Conservation (phyloP, 2,329 filamentous ascomycete genomes). For the Botryotinia calthae region DNA sequence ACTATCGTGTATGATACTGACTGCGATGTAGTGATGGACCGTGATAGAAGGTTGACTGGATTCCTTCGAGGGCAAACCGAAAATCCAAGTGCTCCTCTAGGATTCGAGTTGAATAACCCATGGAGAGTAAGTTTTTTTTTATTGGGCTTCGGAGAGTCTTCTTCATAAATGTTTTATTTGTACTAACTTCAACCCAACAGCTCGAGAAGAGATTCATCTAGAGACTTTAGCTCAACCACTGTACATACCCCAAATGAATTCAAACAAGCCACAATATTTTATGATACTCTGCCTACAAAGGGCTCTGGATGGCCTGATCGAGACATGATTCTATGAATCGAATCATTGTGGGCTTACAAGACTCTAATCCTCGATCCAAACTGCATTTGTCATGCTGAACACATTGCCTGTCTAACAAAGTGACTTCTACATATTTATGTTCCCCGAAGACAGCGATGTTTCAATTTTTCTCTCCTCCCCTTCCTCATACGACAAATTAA, state of each 20-base stretch:
- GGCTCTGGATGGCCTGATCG: neutral
- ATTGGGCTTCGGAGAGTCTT: neutral
- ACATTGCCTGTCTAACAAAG: neutral
- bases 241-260: slow-evolving; percentile 27
- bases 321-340: neutral
- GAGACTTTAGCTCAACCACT: slow-evolving; percentile 19
- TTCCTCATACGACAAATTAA: too few species aligned
- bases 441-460: neutral
- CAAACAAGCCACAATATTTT: slow-evolving; percentile 8
- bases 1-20: slow-evolving; percentile 23
- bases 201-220: slow-evolving; percentile 38
- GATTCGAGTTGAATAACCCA: slow-evolving; percentile 44
- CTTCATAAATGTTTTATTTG: neutral
- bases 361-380: neutral
- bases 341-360: neutral
- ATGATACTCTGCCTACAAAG: neutral
- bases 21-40: slow-evolving; percentile 42
- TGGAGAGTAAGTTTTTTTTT: slow-evolving; percentile 41
- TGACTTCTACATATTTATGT: neutral
- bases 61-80: slow-evolving; percentile 42
- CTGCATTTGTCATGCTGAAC: neutral
- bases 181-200: slow-evolving; percentile 26
- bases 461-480: neutral
- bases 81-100: slow-evolving; percentile 39
- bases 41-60: slow-evolving; percentile 44